Percentiles rank a stretch among this genome's conserved stretches.
Evolutionary conservation across 2,329 filamentous ascomycete species (phyloP).

Genomic region (Aureobasidium musti): DNA sequence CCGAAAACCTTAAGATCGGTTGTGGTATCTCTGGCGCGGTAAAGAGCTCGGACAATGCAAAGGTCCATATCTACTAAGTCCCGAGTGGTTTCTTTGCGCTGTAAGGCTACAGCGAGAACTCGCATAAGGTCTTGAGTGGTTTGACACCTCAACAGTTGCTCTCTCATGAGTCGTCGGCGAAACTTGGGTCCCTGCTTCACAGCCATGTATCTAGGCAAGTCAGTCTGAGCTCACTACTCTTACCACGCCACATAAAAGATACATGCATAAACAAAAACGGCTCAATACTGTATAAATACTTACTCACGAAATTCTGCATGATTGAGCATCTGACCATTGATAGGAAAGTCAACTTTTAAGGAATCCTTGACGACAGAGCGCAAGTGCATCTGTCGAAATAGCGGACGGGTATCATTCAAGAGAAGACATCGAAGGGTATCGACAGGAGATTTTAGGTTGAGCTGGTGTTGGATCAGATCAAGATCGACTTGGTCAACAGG

Average conservation of each 20-base stretch:
- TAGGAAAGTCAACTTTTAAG: constrained; percentile 10
- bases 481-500: constrained; percentile 8
- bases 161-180: constrained; percentile 33
- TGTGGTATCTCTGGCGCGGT: constrained; percentile 38
- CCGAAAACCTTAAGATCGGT: constrained; percentile 38
- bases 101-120: constrained; percentile 39
- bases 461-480: constrained; percentile 16
- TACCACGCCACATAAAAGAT: neutral
- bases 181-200: constrained; percentile 33
- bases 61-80: constrained; percentile 36
- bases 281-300: neutral
- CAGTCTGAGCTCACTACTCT: neutral
- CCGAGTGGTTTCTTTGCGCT: constrained; percentile 31
- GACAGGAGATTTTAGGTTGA: constrained; percentile 19
- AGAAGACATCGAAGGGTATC: constrained; percentile 20
- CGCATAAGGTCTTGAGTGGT: constrained; percentile 38
- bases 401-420: constrained; percentile 7
- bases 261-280: neutral
- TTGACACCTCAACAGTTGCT: constrained; percentile 38
- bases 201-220: constrained; percentile 16
- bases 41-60: constrained; percentile 40
- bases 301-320: constrained; percentile 34
- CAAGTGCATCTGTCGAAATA: neutral
- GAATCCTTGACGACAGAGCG: neutral
- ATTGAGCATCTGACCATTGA: constrained; percentile 26